These are phyloP conservation scores for Adansonia grandidieri DNA, from an alignment of 441 rosid genomes.

Conservation along the genomic window DNA sequence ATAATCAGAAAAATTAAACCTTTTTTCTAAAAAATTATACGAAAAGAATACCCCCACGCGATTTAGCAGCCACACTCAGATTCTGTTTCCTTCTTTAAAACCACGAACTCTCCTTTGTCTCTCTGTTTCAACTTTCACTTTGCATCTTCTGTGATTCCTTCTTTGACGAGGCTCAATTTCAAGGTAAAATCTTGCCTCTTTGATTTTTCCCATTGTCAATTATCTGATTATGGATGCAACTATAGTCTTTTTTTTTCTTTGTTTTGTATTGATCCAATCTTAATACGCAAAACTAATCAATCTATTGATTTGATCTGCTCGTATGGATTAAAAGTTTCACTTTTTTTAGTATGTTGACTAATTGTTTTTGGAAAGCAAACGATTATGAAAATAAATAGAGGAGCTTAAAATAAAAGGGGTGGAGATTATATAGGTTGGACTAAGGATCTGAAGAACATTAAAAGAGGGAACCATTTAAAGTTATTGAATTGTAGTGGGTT, in stretches of 20 bases:
- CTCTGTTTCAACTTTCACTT: slow-evolving; percentile 8
- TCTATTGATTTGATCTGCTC: neutral
- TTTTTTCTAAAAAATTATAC: neutral
- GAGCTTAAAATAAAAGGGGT: neutral
- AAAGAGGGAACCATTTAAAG: neutral
- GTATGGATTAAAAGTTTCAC: no score
- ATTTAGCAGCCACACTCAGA: neutral
- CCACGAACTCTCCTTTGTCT: slow-evolving; percentile 6
- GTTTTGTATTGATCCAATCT: neutral
- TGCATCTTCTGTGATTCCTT: neutral
- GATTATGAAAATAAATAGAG: neutral
- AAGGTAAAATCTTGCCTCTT: neutral
- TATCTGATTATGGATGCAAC: neutral
- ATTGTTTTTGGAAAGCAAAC: neutral
- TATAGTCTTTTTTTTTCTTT: neutral
- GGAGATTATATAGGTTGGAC: neutral
- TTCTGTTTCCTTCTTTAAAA: neutral
- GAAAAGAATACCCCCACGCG: neutral
- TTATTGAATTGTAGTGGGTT: neutral
- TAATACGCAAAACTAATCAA: neutral
- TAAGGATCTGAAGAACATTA: neutral
- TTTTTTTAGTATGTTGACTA: no score
- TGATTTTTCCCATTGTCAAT: neutral
- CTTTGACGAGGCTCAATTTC: neutral
- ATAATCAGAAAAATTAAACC: neutral